phyloP scores from a whole-genome alignment of 495 filamentous ascomycete species.

The Hypoxylon crocopeplum region DNA sequence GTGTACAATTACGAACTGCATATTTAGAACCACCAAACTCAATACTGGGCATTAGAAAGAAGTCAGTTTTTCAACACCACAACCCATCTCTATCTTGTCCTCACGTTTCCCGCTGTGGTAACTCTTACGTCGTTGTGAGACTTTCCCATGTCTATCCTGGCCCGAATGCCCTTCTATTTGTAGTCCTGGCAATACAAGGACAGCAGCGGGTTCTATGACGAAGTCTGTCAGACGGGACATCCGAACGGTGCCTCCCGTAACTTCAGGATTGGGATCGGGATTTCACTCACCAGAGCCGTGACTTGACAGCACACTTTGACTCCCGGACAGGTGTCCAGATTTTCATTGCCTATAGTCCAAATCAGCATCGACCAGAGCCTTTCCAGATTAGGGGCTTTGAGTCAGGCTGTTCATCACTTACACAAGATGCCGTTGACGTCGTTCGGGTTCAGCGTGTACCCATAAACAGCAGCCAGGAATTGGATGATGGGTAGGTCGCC shows the following conservation, averaged over 20 bases:
- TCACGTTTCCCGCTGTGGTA: neutral
- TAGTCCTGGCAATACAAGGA: slow-evolving; percentile 37
- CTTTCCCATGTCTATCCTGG: slow-evolving; percentile 38
- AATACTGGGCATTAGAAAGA: slow-evolving; percentile 3
- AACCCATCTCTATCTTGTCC: neutral
- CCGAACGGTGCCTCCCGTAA: neutral
- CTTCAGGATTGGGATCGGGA: too few relatives aligned
- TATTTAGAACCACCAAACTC: slow-evolving; percentile 34
- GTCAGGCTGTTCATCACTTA: too few relatives aligned
- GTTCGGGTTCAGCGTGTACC: slow-evolving; percentile 43
- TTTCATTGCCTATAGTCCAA: slow-evolving; percentile 16
- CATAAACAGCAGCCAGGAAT: slow-evolving; percentile 28
- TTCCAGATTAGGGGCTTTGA: too few relatives aligned
- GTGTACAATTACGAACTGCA: slow-evolving; percentile 28
- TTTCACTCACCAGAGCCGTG: slow-evolving; percentile 38
- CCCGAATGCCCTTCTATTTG: too few relatives aligned
- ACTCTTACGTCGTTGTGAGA: neutral
- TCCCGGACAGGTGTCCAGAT: slow-evolving; percentile 25
- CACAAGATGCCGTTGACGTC: slow-evolving; percentile 44
- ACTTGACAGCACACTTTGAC: slow-evolving; percentile 46
- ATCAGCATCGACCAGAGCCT: too few relatives aligned
- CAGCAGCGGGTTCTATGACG: slow-evolving; percentile 31
- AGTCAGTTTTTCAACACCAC: neutral
- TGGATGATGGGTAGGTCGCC: slow-evolving; percentile 42
- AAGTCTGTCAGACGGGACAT: neutral